Conservation (phyloP, 129 eudicot genomes). For the Artemisia annua region DNA sequence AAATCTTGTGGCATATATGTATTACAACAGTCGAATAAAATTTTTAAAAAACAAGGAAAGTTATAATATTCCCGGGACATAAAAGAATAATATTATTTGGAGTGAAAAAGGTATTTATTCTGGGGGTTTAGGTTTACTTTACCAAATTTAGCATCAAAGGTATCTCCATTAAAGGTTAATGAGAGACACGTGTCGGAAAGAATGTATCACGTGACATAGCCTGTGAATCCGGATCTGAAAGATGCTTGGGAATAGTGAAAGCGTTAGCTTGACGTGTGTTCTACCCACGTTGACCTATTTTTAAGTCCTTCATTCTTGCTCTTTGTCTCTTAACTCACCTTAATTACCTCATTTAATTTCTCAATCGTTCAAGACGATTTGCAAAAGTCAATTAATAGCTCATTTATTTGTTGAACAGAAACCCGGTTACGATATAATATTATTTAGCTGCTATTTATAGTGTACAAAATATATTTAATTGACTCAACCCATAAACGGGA, state of each 20-base stretch:
- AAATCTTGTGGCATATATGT: too few relatives aligned
- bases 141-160: background rate
- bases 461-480: too few relatives aligned
- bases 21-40: too few relatives aligned
- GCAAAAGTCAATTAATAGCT: too few relatives aligned
- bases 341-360: background rate
- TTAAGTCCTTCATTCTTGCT: background rate
- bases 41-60: too few relatives aligned
- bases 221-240: conserved; percentile 15
- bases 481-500: too few relatives aligned
- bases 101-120: background rate
- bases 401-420: too few relatives aligned
- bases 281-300: background rate
- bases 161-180: background rate
- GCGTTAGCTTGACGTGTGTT: conserved; percentile 13
- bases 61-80: too few relatives aligned
- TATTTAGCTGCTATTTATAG: too few relatives aligned
- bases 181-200: conserved; percentile 6
- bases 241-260: background rate
- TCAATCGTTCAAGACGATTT: too few relatives aligned
- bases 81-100: background rate
- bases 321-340: background rate
- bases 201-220: background rate
- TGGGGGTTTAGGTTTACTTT: background rate
- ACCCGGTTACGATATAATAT: too few relatives aligned